Conservation (phyloP, 306 rosid species). For the Adenanthera pavonina region DNA sequence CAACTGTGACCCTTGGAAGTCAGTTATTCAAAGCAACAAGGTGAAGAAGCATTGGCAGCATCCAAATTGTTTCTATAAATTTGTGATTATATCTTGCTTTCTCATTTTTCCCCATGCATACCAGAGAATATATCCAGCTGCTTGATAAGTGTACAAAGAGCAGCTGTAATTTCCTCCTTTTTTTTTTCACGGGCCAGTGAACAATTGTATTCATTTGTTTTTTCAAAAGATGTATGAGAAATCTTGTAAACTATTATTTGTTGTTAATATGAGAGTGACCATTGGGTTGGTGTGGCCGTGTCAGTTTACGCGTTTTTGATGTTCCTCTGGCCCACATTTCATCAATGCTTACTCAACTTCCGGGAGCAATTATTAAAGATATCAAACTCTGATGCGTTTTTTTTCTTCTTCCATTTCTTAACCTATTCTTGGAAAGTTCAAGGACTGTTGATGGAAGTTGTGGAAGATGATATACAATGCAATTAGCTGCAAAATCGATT, state of each 20-base stretch:
- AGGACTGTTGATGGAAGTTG: not conserved
- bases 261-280: constrained; percentile 55
- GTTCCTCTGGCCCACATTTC: not conserved
- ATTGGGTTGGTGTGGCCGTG: constrained; percentile 53
- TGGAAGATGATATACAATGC: not conserved
- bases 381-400: not conserved
- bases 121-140: constrained; percentile 56
- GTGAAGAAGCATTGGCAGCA: constrained; percentile 43
- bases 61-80: constrained; percentile 38
- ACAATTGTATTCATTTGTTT: constrained; percentile 52
- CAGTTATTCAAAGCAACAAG: constrained; percentile 64
- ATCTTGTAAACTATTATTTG: constrained; percentile 52
- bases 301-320: not conserved
- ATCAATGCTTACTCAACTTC: not conserved
- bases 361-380: not conserved
- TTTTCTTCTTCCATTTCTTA: too few relatives aligned
- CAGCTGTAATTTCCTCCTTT: constrained; percentile 34
- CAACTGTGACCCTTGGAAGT: constrained; percentile 80
- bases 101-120: constrained; percentile 36
- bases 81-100: constrained; percentile 48
- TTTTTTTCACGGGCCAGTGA: constrained; percentile 30
- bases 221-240: constrained; percentile 27
- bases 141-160: constrained; percentile 80
- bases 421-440: not conserved
- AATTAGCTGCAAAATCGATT: not conserved